A percentile compares a stretch with the other conserved stretches of the same genome.
Conservation (phyloP, 768 basidiomycete species). For the Phylloporus sp. region DNA sequence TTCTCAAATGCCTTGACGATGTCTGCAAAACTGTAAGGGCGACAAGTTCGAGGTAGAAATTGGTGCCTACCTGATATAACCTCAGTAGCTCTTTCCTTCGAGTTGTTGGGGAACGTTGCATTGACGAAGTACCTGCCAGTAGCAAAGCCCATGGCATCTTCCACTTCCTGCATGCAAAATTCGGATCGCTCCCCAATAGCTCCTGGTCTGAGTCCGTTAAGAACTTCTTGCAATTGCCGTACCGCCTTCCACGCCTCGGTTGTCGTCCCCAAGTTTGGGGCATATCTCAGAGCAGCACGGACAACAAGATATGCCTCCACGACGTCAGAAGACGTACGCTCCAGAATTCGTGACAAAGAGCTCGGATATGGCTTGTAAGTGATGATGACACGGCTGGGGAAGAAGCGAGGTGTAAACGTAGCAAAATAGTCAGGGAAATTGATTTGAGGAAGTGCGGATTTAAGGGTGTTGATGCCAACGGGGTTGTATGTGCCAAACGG, state of each 20-base stretch:
- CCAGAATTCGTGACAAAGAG: constrained; percentile 64
- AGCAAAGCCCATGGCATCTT: constrained; percentile 78
- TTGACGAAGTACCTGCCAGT: constrained; percentile 87
- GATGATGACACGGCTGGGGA: constrained; percentile 72
- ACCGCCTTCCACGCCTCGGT: constrained; percentile 79
- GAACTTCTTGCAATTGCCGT: constrained; percentile 60
- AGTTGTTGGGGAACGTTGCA: constrained; percentile 72
- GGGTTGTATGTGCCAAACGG: constrained; percentile 91
- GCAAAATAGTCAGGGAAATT: constrained; percentile 84
- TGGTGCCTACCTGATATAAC: constrained; percentile 64
- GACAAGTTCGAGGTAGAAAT: neutral
- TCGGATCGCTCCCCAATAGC: constrained; percentile 78
- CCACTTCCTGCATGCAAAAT: constrained; percentile 71
- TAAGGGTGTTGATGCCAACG: constrained; percentile 61
- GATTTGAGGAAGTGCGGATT: constrained; percentile 65
- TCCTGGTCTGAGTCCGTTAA: constrained; percentile 85
- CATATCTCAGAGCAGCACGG: constrained; percentile 64
- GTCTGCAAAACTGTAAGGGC: constrained; percentile 37
- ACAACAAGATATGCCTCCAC: constrained; percentile 84
- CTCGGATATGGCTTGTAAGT: constrained; percentile 74
- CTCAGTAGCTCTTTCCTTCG: constrained; percentile 72
- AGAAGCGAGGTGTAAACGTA: constrained; percentile 71
- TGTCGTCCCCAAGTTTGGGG: constrained; percentile 64
- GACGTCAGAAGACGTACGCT: constrained; percentile 59
- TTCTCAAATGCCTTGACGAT: constrained; percentile 80